phyloP scores from a whole-genome alignment of 2,329 filamentous ascomycete species.

The Cercospora sp. region DNA sequence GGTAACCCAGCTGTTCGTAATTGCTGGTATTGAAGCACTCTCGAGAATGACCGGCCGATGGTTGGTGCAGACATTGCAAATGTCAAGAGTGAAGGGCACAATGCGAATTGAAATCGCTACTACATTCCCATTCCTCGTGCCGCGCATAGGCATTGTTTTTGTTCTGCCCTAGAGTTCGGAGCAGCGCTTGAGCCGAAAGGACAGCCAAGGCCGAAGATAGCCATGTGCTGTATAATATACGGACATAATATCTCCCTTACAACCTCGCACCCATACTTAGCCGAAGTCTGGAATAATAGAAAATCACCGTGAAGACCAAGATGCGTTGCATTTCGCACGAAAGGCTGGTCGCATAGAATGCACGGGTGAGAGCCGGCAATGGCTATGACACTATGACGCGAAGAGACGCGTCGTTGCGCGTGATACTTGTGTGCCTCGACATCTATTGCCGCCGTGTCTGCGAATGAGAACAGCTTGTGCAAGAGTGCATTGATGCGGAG shows the following conservation, averaged over 20 bases:
- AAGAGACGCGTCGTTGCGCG: neutral
- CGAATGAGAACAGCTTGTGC: neutral
- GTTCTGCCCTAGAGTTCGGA: neutral
- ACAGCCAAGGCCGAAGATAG: constrained; percentile 7
- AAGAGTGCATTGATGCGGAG: neutral
- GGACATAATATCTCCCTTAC: neutral
- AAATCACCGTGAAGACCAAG: neutral
- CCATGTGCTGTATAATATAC: neutral
- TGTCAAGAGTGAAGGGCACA: neutral
- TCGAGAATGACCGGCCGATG: constrained; percentile 9
- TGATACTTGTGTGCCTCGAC: neutral
- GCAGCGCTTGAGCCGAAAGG: constrained; percentile 3
- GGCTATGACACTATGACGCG: neutral
- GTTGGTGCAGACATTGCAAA: constrained; percentile 5
- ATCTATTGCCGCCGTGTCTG: neutral
- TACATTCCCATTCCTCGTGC: constrained; percentile 1
- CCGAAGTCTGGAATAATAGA: neutral
- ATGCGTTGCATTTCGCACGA: neutral
- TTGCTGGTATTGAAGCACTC: constrained; percentile 17
- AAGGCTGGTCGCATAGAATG: neutral
- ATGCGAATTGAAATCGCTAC: neutral
- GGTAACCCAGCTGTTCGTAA: constrained; percentile 15
- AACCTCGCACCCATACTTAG: neutral
- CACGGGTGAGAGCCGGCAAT: neutral
- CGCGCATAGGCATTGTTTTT: constrained; percentile 6